Base-by-base conservation (phyloP, 768 basidiomycete species). In the Coprinellus micaceus region DNA sequence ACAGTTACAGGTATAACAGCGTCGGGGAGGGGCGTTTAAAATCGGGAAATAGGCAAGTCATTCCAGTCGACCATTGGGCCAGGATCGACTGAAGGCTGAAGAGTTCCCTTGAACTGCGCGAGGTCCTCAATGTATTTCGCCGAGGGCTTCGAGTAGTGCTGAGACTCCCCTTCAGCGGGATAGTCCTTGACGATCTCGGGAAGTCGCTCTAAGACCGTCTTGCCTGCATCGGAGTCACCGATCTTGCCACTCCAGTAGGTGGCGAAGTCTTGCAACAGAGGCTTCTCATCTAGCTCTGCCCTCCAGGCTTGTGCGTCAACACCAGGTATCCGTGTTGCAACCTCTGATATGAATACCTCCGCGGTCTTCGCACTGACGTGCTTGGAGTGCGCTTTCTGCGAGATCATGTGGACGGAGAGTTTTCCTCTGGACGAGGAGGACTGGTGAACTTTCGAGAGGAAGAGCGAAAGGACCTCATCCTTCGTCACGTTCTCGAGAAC, bases 401-500 rank as follows among this genome's bases (percentile, higher is more conserved):
- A 92, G 44, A 77, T 75, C 71, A 91, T 76, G 60, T 95, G 96
- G 46, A 91, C 77, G 1, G 94, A 93, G 51, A 94, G 73, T 71
- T 98, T 98, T 13, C 88, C 77, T 37, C 95, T 85, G 2, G 75
- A 79, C 26, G 74, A 59, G 0, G 91, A 90, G 0, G 77, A 80
- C 4, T 86, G 88, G 65, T 92, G 86, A 50, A 92, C 82, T 53
- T 80, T 80, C 15, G 76, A 72, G 40, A 80, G 71, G 80, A 93
- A 94, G 48, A 97, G 72, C 9, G 77, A 65, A 24, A 91, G 60
- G 30, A 98, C 75, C 29, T 97, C 91, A 3, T 83, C 71, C 70
- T 92, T 93, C 17, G 81, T 87, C 58, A 94, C 74, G 7, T 71
- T 73, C 49, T 80, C 72, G 55, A 98, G 71, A 4, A 83, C 64